Conservation (phyloP, 2,329 filamentous ascomycete species). For the Ambrosiella beaveri region DNA sequence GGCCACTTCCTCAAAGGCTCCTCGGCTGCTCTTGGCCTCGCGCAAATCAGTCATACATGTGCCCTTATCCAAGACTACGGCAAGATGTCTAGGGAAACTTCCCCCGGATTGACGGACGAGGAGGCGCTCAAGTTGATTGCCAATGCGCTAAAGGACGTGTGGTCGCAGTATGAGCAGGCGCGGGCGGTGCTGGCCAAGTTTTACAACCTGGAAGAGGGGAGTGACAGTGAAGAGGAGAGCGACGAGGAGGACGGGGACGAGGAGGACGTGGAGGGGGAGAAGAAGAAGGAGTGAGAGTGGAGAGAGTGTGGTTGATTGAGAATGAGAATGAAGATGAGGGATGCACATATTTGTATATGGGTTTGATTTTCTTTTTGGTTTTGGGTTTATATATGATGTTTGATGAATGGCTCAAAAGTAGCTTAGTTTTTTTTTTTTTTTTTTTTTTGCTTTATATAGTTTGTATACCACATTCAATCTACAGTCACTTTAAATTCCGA, state of each 20-base stretch:
- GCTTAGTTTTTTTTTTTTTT: no score
- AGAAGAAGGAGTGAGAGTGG: background rate
- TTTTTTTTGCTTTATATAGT: no score
- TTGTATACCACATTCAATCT: no score
- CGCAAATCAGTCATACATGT: conserved; percentile 80
- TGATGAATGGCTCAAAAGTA: no score
- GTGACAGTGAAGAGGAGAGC: conserved; percentile 6
- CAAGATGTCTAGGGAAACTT: conserved; percentile 63
- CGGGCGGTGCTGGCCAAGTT: conserved; percentile 54
- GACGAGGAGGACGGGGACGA: conserved; percentile 9
- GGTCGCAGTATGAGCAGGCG: conserved; percentile 59
- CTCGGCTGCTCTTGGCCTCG: conserved; percentile 79
- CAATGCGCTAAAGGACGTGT: conserved; percentile 52
- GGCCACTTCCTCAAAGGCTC: conserved; percentile 97
- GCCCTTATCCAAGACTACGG: conserved; percentile 95
- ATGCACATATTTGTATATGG: no score
- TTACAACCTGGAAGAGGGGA: conserved; percentile 23
- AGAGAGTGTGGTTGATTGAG: no score
- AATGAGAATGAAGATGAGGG: no score
- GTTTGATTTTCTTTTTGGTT: no score
- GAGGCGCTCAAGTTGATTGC: conserved; percentile 53
- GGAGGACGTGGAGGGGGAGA: conserved; percentile 4
- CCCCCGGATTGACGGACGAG: conserved; percentile 46
- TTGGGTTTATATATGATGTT: no score
- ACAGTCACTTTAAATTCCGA: no score